Evolutionary conservation across 345 rosid species (phyloP), one percentile per base, ranked within the genome.

Genomic region (Noccaea caerulescens): DNA sequence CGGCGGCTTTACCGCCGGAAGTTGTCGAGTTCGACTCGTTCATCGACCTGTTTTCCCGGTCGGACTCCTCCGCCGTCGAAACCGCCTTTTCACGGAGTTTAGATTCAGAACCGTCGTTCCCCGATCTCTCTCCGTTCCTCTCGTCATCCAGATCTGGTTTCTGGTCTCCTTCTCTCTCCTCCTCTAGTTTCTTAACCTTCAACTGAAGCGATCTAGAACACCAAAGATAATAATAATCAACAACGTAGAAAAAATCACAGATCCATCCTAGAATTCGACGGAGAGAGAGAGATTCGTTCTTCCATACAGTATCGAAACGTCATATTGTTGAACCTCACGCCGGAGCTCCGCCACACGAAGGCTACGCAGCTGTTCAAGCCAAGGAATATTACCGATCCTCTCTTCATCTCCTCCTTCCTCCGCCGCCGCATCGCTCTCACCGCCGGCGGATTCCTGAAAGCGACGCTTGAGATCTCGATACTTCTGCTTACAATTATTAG

Each of bases 21-120:
- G 71, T 85, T 1, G 93, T 86, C n/a, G 93, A 90, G 77, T 87
- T 90, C 43, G 96, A 90, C 80, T 84, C 96, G 80, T 87, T 90
- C 20, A 83, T 85, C 34, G 93, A 90, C 66, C 87, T 76, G 61
- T 83, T 80, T 8, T 87, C 90, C 46, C 85, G 64, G 57, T 83
- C 94, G 16, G 88, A 80, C 33, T 83, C 86, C 13, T 76, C 86
- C 41, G 76, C 68, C 49, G 65, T 30, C 71, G 41, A 46, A 1
- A 67, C 46, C 36, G 54, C 16, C 10, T 63, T 46, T 34, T 66
- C 55, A 13, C 70, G 77, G 30, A 43, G 39, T 25, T 44, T 52
- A 23, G 70, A 58, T 37, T 62, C 47, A 3, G 11, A n/a, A 8
- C 69, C 77, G 45, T 75, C 81, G 69, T 67, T 72, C 20, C 43